phyloP scores from a whole-genome alignment of 2,329 filamentous ascomycete genomes.

The Epichloe aotearoae region DNA sequence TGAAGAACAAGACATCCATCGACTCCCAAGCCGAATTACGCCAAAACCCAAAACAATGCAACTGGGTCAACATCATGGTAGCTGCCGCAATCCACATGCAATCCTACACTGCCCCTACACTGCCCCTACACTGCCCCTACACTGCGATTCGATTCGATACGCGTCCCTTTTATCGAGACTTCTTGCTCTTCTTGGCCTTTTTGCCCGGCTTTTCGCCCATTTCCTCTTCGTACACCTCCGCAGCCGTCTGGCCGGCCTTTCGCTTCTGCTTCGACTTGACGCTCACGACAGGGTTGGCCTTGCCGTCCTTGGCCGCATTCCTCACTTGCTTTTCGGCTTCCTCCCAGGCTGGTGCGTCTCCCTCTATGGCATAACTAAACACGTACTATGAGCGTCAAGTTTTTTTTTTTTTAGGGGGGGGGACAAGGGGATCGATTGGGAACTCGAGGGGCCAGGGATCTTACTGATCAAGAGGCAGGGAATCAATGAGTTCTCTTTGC shows the following conservation, averaged over 20 bases:
- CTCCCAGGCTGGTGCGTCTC: conserved; percentile 47
- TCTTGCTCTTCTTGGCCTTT: conserved; percentile 34
- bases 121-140: not conserved
- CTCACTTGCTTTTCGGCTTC: conserved; percentile 65
- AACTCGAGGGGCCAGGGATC: conserved; percentile 5
- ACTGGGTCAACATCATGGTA: not conserved
- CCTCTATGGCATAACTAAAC: conserved; percentile 50
- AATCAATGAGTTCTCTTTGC: conserved; percentile 80
- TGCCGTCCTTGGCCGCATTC: conserved; percentile 39
- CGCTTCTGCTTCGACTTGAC: conserved; percentile 74
- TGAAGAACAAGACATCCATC: not conserved
- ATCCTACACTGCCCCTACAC: not conserved
- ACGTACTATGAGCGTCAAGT: conserved; percentile 1
- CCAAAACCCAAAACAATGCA: not conserved
- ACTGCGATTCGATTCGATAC: not conserved
- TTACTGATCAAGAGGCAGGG: conserved; percentile 66
- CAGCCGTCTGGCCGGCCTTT: conserved; percentile 50
- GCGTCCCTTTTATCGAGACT: conserved; percentile 11
- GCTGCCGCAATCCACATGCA: not conserved
- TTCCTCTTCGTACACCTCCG: conserved; percentile 49
- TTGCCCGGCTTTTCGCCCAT: conserved; percentile 46
- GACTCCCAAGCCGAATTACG: not conserved
- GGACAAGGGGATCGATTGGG: too few species aligned
- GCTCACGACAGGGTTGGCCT: conserved; percentile 55
- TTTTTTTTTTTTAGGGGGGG: not conserved